phyloP scores from a whole-genome alignment of 768 basidiomycete species.

The Boletellus ananiceps region DNA sequence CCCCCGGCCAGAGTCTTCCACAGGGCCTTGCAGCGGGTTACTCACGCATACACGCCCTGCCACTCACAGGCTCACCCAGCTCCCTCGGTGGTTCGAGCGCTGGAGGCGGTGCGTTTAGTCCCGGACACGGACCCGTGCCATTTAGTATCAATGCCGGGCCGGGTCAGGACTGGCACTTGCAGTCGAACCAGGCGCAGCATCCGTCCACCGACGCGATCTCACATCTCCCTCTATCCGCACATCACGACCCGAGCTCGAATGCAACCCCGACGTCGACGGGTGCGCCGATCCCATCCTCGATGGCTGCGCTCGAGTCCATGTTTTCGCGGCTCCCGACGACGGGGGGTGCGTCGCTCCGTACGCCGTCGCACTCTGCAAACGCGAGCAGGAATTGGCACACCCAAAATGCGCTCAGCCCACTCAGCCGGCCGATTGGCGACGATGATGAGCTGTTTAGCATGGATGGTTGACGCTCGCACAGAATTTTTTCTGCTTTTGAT shows the following conservation, averaged over 20 bases:
- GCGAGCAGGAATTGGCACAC: conserved; percentile 33
- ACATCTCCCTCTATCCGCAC: conserved; percentile 22
- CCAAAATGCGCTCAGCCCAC: conserved; percentile 48
- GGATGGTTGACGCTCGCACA: conserved; percentile 41
- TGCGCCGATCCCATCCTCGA: conserved; percentile 17
- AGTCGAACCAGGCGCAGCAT: conserved; percentile 21
- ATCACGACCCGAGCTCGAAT: conserved; percentile 14
- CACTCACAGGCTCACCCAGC: conserved; percentile 37
- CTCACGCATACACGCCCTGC: conserved; percentile 79
- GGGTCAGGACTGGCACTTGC: conserved; percentile 27
- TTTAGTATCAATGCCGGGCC: conserved; percentile 30
- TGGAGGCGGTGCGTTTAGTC: conserved; percentile 27
- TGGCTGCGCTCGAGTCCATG: conserved; percentile 45
- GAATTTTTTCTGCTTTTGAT: background rate
- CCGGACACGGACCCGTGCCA: conserved; percentile 28
- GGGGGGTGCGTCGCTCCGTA: conserved; percentile 22
- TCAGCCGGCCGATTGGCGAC: conserved; percentile 56
- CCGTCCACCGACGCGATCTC: conserved; percentile 17
- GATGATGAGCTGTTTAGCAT: conserved; percentile 71
- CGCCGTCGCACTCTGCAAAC: conserved; percentile 22
- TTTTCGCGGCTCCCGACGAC: conserved; percentile 42
- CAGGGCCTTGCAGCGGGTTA: conserved; percentile 91
- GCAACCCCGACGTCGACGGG: background rate
- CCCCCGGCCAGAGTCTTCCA: conserved; percentile 86
- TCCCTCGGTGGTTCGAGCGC: conserved; percentile 27